phyloP scores from a whole-genome alignment of 352 stramenopile species.

The Globisporangium cederbergense region DNA sequence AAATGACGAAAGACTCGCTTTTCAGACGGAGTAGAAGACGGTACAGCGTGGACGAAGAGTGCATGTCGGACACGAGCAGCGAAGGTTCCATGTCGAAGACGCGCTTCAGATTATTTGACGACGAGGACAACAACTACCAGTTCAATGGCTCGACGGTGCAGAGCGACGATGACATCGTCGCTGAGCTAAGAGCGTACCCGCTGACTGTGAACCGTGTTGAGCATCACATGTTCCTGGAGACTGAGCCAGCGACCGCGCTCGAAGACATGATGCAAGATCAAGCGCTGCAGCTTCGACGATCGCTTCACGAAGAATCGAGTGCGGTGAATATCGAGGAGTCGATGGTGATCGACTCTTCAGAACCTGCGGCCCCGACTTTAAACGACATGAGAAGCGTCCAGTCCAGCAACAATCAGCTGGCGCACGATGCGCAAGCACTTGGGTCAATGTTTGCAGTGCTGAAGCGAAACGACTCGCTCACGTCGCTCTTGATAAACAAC shows the following conservation, averaged over 20 bases:
- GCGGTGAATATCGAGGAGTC: background rate
- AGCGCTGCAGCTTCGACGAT: conserved; percentile 6
- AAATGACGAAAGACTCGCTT: conserved; percentile 30
- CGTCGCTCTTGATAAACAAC: conserved; percentile 13
- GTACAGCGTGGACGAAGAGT: conserved; percentile 45
- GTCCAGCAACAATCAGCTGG: conserved; percentile 13
- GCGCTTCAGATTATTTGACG: conserved; percentile 19
- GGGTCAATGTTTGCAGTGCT: conserved; percentile 10
- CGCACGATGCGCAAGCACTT: background rate
- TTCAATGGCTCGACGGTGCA: conserved; percentile 1
- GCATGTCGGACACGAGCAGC: conserved; percentile 56
- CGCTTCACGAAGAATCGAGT: conserved; percentile 7
- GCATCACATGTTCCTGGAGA: conserved; percentile 6
- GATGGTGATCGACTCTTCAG: background rate
- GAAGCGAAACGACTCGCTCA: conserved; percentile 15
- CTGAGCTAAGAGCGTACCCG: background rate
- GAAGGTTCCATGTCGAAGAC: conserved; percentile 36
- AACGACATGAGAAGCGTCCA: conserved; percentile 5
- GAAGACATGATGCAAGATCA: conserved; percentile 16
- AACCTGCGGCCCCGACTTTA: background rate
- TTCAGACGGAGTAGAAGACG: conserved; percentile 15
- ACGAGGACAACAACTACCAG: conserved; percentile 15
- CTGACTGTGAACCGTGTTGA: conserved; percentile 7
- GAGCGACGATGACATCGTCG: background rate
- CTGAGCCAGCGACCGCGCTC: conserved; percentile 24